phyloP scores from a whole-genome alignment of 192 early-diverging fungal species.

The Blastocladiella britannica region DNA sequence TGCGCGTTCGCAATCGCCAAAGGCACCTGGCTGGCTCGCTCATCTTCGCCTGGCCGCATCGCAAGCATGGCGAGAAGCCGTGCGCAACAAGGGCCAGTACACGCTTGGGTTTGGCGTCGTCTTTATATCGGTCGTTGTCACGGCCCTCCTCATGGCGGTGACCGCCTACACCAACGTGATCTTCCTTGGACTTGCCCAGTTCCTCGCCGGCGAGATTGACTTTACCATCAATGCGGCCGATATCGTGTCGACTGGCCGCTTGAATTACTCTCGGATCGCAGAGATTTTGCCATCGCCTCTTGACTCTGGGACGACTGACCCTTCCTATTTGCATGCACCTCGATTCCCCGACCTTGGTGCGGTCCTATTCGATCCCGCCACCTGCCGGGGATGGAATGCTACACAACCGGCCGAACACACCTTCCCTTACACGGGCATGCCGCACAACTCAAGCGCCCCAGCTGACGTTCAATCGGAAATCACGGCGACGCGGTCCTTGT shows the following conservation, averaged over 20 bases:
- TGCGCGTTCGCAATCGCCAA: too few relatives aligned
- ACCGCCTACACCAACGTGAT: constrained; percentile 7
- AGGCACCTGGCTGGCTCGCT: too few relatives aligned
- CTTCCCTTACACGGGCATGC: constrained; percentile 1
- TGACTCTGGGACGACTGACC: neutral
- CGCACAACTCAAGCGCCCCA: too few relatives aligned
- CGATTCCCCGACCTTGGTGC: constrained; percentile 3
- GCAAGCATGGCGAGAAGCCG: constrained; percentile 6
- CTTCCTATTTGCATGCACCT: constrained; percentile 7
- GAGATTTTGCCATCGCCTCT: neutral
- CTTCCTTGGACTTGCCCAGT: constrained; percentile 9
- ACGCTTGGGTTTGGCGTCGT: constrained; percentile 11
- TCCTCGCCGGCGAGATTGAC: constrained; percentile 7
- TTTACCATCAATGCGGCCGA: constrained; percentile 3
- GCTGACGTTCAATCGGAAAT: too few relatives aligned
- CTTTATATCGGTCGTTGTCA: constrained; percentile 7
- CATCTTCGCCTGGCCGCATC: neutral
- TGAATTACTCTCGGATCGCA: constrained; percentile 8
- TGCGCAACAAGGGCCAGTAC: constrained; percentile 9
- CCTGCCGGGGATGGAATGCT: neutral
- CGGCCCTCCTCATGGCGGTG: constrained; percentile 8
- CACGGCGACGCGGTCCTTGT: too few relatives aligned
- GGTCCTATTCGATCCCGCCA: constrained; percentile 3
- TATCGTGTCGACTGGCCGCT: neutral
- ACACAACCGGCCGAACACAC: constrained; percentile 3